Conservation (phyloP, 805 yeast genomes). For the Candida xyloterini region DNA sequence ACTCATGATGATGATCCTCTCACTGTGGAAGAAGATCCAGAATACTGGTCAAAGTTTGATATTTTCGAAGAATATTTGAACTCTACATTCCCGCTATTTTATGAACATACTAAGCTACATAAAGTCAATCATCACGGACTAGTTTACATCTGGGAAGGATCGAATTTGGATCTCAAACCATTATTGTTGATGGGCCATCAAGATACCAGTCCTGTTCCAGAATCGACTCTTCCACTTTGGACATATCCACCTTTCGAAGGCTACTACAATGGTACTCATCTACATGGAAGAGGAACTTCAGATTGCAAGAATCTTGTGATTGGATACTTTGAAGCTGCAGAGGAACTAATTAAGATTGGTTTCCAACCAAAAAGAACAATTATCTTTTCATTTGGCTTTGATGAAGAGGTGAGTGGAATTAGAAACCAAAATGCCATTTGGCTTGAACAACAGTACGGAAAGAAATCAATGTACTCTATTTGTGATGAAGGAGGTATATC, state of each 20-base stretch:
- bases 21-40: conserved; percentile 47
- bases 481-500: conserved; percentile 69
- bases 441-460: conserved; percentile 54
- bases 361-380: conserved; percentile 62
- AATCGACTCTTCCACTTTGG: conserved; percentile 56
- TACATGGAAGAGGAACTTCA: conserved; percentile 73
- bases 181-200: conserved; percentile 67
- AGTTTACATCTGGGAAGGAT: conserved; percentile 61
- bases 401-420: conserved; percentile 70
- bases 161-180: conserved; percentile 52
- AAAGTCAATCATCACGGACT: conserved; percentile 60
- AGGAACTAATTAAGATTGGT: conserved; percentile 47
- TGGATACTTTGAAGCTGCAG: conserved; percentile 62
- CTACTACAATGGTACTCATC: conserved; percentile 54
- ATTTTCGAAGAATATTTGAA: conserved; percentile 53
- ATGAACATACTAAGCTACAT: conserved; percentile 46
- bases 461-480: conserved; percentile 52
- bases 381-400: conserved; percentile 66
- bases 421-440: conserved; percentile 38
- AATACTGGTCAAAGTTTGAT: conserved; percentile 46
- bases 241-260: conserved; percentile 62
- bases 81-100: conserved; percentile 52
- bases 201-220: conserved; percentile 77
- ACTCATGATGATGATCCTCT: conserved; percentile 40
- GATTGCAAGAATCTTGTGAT: conserved; percentile 71